phyloP scores from a whole-genome alignment of 1,284 basidiomycete species.

The Ustilago shanxiensis region DNA sequence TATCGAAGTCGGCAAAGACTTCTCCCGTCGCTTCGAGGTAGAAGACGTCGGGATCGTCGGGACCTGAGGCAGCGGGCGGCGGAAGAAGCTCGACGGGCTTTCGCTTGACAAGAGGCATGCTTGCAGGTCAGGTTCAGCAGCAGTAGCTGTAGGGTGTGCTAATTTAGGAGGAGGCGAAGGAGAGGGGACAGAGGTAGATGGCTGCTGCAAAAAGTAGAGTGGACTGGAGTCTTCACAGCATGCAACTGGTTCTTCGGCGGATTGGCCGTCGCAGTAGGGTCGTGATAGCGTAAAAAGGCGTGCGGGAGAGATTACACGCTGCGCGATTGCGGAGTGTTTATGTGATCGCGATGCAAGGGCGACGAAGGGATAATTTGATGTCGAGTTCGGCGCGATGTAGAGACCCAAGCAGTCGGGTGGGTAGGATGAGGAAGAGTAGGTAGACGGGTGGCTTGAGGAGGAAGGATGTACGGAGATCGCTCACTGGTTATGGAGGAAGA shows the following conservation, averaged over 20 bases:
- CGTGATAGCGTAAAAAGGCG: neutral
- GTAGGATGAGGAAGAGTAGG: neutral
- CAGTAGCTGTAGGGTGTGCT: neutral
- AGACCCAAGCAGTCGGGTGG: neutral
- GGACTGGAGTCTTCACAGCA: neutral
- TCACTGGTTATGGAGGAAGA: neutral
- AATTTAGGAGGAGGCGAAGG: neutral
- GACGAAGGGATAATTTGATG: neutral
- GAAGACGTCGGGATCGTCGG: conserved; percentile 66
- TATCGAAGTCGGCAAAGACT: conserved; percentile 68
- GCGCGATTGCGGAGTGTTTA: neutral
- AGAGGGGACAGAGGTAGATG: neutral
- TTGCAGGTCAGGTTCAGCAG: neutral
- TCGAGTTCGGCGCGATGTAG: neutral
- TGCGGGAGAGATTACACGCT: neutral
- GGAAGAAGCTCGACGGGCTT: conserved; percentile 62
- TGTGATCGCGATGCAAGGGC: neutral
- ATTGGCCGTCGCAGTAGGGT: neutral
- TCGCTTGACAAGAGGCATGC: conserved; percentile 67
- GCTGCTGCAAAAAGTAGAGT: neutral
- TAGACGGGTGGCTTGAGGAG: neutral
- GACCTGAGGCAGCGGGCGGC: conserved; percentile 48
- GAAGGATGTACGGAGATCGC: neutral
- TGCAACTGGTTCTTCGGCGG: neutral
- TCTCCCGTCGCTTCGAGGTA: conserved; percentile 67